Percentiles rank a stretch among this genome's conserved stretches.
Conservation (phyloP, 805 yeast genomes). For the Candida sonorensis region DNA sequence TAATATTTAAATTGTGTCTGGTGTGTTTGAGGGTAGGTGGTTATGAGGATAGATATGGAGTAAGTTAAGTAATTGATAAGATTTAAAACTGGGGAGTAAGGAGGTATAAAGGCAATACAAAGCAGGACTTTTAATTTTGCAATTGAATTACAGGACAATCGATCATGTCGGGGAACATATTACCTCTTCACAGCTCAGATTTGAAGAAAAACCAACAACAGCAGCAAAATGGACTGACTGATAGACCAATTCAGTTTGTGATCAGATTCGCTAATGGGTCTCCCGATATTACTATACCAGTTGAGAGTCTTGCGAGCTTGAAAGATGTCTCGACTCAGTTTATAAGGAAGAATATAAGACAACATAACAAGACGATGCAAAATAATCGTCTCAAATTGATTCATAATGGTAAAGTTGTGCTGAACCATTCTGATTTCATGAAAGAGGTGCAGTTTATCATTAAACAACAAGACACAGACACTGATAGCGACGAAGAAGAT, state of each 20-base stretch:
- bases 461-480: conserved; percentile 14
- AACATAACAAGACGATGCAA: conserved; percentile 20
- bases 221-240: background rate
- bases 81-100: too few species aligned
- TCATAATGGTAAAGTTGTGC: conserved; percentile 60
- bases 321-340: conserved; percentile 30
- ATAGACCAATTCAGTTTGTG: conserved; percentile 16
- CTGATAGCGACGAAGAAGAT: conserved; percentile 2
- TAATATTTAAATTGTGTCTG: too few species aligned
- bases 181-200: conserved; percentile 13
- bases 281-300: conserved; percentile 34
- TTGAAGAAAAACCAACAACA: conserved; percentile 1
- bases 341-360: conserved; percentile 38
- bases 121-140: too few species aligned
- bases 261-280: conserved; percentile 42
- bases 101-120: too few species aligned
- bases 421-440: conserved; percentile 47
- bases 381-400: conserved; percentile 54
- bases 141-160: too few species aligned
- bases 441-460: conserved; percentile 34
- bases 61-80: too few species aligned
- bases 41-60: too few species aligned
- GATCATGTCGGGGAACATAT: conserved; percentile 11
- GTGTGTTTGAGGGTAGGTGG: too few species aligned
- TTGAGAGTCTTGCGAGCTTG: conserved; percentile 18